Evolutionary conservation across 2,329 filamentous ascomycete species (phyloP).

Genomic region (Alternaria triticina): DNA sequence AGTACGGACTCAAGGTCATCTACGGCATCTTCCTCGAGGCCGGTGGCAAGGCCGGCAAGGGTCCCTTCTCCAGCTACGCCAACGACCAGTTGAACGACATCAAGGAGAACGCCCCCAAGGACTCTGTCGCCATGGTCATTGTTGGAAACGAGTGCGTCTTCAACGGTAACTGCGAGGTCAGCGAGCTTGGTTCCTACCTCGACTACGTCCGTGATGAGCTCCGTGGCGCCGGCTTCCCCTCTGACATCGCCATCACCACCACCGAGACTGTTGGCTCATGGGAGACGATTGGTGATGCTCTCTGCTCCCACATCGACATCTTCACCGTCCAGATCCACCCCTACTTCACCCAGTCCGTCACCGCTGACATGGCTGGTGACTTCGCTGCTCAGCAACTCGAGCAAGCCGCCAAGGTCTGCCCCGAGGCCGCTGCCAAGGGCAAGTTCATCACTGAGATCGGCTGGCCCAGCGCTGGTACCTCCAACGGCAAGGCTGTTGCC

Average conservation of each 20-base stretch:
- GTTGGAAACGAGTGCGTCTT: constrained; percentile 92
- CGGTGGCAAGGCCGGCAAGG: constrained; percentile 55
- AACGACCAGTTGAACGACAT: constrained; percentile 77
- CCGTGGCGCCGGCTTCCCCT: constrained; percentile 69
- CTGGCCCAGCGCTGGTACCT: constrained; percentile 75
- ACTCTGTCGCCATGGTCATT: constrained; percentile 78
- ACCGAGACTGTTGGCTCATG: constrained; percentile 85
- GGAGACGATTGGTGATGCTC: constrained; percentile 63
- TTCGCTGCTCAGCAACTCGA: constrained; percentile 79
- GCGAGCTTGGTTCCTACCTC: constrained; percentile 74
- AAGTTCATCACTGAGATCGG: constrained; percentile 89
- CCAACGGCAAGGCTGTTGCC: constrained; percentile 76
- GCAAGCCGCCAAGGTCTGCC: constrained; percentile 73
- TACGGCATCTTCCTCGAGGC: constrained; percentile 84
- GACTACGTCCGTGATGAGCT: constrained; percentile 68
- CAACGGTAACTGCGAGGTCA: constrained; percentile 70
- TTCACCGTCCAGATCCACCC: constrained; percentile 88
- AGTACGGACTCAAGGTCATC: constrained; percentile 77
- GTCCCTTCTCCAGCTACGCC: constrained; percentile 59
- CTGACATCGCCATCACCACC: constrained; percentile 71
- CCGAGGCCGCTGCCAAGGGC: constrained; percentile 61
- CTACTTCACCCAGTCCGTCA: constrained; percentile 82
- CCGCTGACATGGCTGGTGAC: constrained; percentile 70
- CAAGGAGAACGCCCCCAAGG: constrained; percentile 70
- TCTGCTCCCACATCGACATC: constrained; percentile 79